These are phyloP conservation scores for Metschnikowia chrysomelidarum DNA, from an alignment of 805 yeast species.

Conservation along the genomic window DNA sequence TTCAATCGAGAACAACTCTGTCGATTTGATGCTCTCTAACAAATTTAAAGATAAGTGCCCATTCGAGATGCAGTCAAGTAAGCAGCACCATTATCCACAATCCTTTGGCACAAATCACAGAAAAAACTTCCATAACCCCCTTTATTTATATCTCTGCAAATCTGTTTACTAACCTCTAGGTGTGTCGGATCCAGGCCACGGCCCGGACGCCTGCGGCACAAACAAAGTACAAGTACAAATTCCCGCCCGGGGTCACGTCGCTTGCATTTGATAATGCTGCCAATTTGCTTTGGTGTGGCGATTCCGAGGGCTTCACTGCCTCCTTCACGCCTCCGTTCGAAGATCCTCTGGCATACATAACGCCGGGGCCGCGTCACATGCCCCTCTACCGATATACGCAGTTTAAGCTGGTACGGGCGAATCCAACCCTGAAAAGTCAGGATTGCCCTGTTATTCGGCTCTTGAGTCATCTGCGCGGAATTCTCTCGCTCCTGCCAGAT, in stretches of 20 bases:
- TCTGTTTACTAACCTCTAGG: slow-evolving; percentile 23
- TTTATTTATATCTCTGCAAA: no score
- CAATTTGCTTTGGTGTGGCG: slow-evolving; percentile 86
- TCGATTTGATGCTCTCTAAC: no score
- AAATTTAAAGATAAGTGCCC: no score
- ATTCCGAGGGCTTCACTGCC: slow-evolving; percentile 49
- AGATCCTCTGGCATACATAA: slow-evolving; percentile 15
- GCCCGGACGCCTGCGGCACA: slow-evolving; percentile 10
- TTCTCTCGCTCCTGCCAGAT: slow-evolving; percentile 32
- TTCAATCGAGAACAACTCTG: background rate
- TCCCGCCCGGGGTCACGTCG: slow-evolving; percentile 24
- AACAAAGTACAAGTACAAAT: no score
- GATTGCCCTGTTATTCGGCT: slow-evolving; percentile 26
- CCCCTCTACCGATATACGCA: slow-evolving; percentile 37
- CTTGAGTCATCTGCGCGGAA: slow-evolving; percentile 32
- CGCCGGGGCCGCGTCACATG: slow-evolving; percentile 14
- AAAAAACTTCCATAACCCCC: no score
- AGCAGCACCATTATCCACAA: no score
- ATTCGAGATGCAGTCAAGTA: no score
- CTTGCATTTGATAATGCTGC: slow-evolving; percentile 62
- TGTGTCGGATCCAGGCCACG: slow-evolving; percentile 28
- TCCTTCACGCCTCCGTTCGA: slow-evolving; percentile 29
- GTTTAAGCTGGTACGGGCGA: slow-evolving; percentile 23
- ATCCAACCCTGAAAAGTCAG: no score
- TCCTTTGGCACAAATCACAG: background rate